Conservation (phyloP, 805 yeast species). For the Brettanomyces nanus region DNA sequence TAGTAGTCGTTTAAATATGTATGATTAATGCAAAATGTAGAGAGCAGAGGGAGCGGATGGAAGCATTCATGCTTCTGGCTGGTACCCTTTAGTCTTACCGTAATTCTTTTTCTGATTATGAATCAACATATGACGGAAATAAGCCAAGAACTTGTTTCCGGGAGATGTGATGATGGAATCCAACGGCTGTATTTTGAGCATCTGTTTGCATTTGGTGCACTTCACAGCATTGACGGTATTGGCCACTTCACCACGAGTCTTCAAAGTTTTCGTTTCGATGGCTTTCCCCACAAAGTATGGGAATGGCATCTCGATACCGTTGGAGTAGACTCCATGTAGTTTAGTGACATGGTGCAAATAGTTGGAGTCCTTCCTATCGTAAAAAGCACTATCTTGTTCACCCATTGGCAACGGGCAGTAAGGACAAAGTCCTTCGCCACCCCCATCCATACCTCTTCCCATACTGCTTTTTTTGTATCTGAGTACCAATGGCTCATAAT, state of each 20-base stretch:
- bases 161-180: constrained; percentile 3
- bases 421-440: constrained; percentile 23
- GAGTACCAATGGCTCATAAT: constrained; percentile 15
- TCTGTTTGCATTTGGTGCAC: constrained; percentile 15
- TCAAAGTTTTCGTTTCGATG: background rate
- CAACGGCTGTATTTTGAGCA: constrained; percentile 13
- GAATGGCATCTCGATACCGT: constrained; percentile 21
- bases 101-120: constrained; percentile 1
- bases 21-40: background rate
- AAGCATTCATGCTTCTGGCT: background rate
- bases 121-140: constrained; percentile 20
- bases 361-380: constrained; percentile 18
- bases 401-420: constrained; percentile 17
- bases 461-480: constrained; percentile 9
- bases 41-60: background rate
- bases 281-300: constrained; percentile 15
- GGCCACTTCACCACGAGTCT: background rate
- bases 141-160: constrained; percentile 20
- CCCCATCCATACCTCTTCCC: constrained; percentile 11
- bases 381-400: constrained; percentile 13
- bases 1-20: background rate
- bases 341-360: constrained; percentile 26
- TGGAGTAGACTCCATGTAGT: constrained; percentile 25
- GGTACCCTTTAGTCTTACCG: constrained; percentile 1
- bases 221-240: constrained; percentile 11